A percentile compares a stretch with the other conserved stretches of the same genome.
phyloP scores from a whole-genome alignment of 2,329 filamentous ascomycete species.

The Arthrobotrys megalospora region DNA sequence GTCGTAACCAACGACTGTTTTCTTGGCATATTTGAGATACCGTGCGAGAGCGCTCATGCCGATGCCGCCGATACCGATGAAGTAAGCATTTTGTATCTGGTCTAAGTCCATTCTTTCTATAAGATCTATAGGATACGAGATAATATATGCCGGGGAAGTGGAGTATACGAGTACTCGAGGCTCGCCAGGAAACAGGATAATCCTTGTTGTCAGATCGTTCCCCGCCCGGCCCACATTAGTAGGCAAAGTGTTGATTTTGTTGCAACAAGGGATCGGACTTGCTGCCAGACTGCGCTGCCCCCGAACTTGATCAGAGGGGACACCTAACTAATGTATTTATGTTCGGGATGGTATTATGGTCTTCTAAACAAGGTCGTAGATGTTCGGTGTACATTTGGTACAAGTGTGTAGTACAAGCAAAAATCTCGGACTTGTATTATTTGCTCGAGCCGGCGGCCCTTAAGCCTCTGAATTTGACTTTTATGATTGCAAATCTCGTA shows the following conservation, averaged over 20 bases:
- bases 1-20: constrained; percentile 27
- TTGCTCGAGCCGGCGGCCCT: background rate
- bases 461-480: background rate
- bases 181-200: background rate
- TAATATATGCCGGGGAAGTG: background rate
- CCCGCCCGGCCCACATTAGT: too few species aligned
- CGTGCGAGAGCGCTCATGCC: constrained; percentile 24
- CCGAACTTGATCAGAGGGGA: too few species aligned
- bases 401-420: too few species aligned
- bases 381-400: too few species aligned
- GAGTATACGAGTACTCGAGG: background rate
- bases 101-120: background rate
- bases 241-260: background rate
- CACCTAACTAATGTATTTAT: too few species aligned
- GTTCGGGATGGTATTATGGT: too few species aligned
- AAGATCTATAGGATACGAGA: too few species aligned
- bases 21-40: constrained; percentile 12
- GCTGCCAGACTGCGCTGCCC: too few species aligned
- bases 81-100: constrained; percentile 24
- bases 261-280: background rate
- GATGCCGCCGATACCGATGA: constrained; percentile 30
- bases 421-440: too few species aligned
- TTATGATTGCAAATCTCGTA: background rate
- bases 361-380: too few species aligned
- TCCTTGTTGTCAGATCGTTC: background rate